Conservation (phyloP, 78 protist genomes). For the Protostelium mycophagum region DNA sequence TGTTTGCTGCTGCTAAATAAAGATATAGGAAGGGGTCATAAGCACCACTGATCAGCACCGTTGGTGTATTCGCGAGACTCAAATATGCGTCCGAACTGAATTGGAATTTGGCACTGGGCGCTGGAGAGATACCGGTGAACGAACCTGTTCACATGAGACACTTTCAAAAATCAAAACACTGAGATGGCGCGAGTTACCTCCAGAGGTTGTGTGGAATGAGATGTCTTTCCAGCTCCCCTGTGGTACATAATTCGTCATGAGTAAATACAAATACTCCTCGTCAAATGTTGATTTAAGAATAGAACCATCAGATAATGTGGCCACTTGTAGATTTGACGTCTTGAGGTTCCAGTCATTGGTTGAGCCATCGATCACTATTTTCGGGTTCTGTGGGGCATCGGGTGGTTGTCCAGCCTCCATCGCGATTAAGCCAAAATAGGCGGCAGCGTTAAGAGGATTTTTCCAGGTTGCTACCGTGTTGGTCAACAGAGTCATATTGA, state of each 20-base stretch:
- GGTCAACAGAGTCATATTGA: neutral
- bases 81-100: neutral
- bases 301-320: neutral
- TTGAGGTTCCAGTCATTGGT: neutral
- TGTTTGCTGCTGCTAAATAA: neutral
- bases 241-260: too few relatives aligned
- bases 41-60: neutral
- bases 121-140: neutral
- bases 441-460: neutral
- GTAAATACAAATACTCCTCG: neutral
- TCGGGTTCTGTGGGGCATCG: neutral
- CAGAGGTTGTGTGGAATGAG: too few relatives aligned
- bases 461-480: neutral
- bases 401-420: neutral
- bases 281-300: neutral
- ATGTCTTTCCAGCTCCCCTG: too few relatives aligned
- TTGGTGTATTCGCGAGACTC: neutral
- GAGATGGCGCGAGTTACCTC: too few relatives aligned
- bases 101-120: neutral
- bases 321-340: too few relatives aligned
- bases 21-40: neutral
- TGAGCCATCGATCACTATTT: neutral
- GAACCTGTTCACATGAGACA: neutral
- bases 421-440: neutral
- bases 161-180: too few relatives aligned